Conservation (phyloP, 179 eudicot species). For the Drosera spatulata region DNA sequence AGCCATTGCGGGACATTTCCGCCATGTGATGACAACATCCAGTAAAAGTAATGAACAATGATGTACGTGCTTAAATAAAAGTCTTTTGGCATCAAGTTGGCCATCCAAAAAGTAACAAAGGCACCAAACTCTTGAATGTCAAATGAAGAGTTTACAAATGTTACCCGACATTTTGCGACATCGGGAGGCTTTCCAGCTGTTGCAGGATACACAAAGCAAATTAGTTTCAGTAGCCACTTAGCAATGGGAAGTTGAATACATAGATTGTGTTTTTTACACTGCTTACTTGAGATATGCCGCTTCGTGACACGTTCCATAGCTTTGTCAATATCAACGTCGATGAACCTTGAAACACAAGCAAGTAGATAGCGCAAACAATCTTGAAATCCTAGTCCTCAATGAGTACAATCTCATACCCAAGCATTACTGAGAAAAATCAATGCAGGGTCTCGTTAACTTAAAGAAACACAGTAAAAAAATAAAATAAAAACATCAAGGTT, state of each 20-base stretch:
- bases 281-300: conserved; percentile 77
- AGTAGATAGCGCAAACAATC: not conserved
- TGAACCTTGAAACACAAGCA: conserved; percentile 45
- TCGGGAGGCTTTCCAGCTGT: conserved; percentile 54
- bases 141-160: conserved; percentile 1
- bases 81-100: too few species aligned
- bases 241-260: too few species aligned
- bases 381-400: too few species aligned
- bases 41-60: too few species aligned
- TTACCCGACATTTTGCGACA: conserved; percentile 89
- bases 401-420: not conserved
- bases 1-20: too few species aligned
- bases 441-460: too few species aligned
- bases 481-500: too few species aligned
- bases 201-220: conserved; percentile 3
- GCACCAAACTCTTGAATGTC: not conserved
- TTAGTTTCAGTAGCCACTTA: conserved; percentile 8
- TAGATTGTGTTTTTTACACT: not conserved
- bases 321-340: conserved; percentile 65
- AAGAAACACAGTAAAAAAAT: too few species aligned
- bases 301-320: conserved; percentile 74
- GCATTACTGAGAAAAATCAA: too few species aligned
- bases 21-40: too few species aligned
- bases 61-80: too few species aligned
- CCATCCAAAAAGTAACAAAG: too few species aligned